These are phyloP conservation scores for Paramecium caudatum DNA, from an alignment of 73 alveolate species.

Conservation along the genomic window DNA sequence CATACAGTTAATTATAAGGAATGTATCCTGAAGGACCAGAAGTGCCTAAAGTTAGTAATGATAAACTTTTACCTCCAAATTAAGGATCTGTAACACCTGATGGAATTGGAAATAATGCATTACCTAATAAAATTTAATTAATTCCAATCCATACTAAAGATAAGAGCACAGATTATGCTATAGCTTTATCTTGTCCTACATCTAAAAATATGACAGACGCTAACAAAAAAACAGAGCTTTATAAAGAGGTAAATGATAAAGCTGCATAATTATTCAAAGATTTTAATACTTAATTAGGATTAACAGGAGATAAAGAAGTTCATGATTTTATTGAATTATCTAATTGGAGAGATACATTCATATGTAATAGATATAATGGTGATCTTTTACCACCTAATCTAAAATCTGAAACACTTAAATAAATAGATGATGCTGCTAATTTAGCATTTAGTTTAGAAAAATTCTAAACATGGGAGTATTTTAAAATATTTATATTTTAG, in stretches of 20 bases:
- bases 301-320: neutral
- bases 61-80: constrained; percentile 34
- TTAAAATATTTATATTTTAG: neutral
- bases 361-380: constrained; percentile 33
- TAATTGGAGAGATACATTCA: constrained; percentile 1
- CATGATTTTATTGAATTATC: neutral
- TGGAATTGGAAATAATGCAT: neutral
- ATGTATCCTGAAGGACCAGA: constrained; percentile 86
- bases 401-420: neutral
- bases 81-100: neutral
- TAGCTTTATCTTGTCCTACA: neutral
- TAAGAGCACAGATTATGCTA: neutral
- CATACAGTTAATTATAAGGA: constrained; percentile 88
- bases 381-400: neutral
- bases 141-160: constrained; percentile 23
- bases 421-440: neutral
- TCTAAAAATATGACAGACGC: neutral
- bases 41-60: neutral
- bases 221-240: neutral
- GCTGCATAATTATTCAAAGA: neutral
- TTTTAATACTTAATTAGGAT: neutral
- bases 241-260: constrained; percentile 1
- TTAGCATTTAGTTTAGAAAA: neutral
- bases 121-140: constrained; percentile 20
- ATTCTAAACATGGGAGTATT: neutral